These are phyloP conservation scores for Fusarium bulbicola DNA, from an alignment of 2,329 filamentous ascomycete genomes.

Conservation along the genomic window DNA sequence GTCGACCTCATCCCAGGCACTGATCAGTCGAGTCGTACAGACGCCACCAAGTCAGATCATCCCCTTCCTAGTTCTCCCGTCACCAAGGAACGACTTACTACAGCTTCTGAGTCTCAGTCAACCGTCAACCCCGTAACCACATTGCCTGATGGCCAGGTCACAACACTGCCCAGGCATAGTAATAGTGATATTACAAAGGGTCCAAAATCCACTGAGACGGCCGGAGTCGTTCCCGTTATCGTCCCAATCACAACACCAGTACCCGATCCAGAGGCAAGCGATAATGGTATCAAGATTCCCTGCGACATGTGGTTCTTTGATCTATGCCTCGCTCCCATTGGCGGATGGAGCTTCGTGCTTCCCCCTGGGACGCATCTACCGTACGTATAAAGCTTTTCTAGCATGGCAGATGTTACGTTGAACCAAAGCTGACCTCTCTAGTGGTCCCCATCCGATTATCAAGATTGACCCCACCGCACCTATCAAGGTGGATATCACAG, in stretches of 20 bases:
- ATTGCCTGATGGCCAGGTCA: not conserved
- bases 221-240: not conserved
- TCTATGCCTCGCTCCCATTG: not conserved
- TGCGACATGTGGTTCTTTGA: not conserved
- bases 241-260: not conserved
- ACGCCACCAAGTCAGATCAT: not conserved
- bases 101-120: not conserved
- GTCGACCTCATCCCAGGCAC: too few relatives aligned
- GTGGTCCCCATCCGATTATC: not conserved
- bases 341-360: not conserved
- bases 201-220: not conserved
- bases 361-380: not conserved
- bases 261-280: not conserved
- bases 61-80: not conserved
- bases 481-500: not conserved
- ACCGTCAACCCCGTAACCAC: not conserved
- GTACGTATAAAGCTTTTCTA: accelerated
- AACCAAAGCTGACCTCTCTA: not conserved
- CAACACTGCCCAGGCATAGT: accelerated
- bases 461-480: not conserved
- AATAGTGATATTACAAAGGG: not conserved
- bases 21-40: not conserved
- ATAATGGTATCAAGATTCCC: not conserved
- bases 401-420: accelerated
- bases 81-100: not conserved